Base-by-base conservation (phyloP, 495 filamentous ascomycete genomes). In the Cryomyces antarcticus region DNA sequence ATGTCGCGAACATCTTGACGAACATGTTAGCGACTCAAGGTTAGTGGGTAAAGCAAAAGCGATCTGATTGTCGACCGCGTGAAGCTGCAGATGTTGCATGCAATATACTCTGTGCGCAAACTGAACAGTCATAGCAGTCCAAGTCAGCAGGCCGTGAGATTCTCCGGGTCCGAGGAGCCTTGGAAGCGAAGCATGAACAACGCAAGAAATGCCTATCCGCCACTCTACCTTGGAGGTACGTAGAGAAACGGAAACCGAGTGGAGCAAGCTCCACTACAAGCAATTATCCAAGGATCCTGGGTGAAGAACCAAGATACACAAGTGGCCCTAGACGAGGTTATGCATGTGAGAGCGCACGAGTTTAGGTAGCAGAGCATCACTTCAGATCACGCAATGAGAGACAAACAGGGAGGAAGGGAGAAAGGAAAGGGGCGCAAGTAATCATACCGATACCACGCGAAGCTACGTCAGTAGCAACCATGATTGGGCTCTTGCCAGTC, bases 371-470 rank as follows among this genome's bases (percentile, higher is more conserved):
- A 84, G 75, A 85, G 80, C 78, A 88, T 75, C 80, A 74, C 69
- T 70, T 68, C 71, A 69, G 66, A 36, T 35, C 31, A 42, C 41
- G 31, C 27, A 44, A 44, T 38, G 27, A 29, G 11, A 39, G 62
- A 71, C 76, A 74, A 77, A 76, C 72, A 66, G 60, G 75, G 62
- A 29, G 44, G 30, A 39, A 36, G 46, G 54, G 50, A 54, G 51
- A 44, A 53, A 55, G 58, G 49, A 46, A 46, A 51, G 59, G 59
- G 57, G 56, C 62, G 54, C 46, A 61, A 63, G 60, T 64, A 73
- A 80, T 92, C 89, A 93, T 95, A 97, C 89, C 89, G 70, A 97
- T 97, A 75, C 89, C 89, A 72, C 89, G 82, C 46, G 92, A 94
- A 56, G 89, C 89, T 53, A 97, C 89, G 66, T 97, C 89, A 41